Evolutionary conservation across 2,329 filamentous ascomycete genomes (phyloP).

Genomic region (Xylariaceae sp.): DNA sequence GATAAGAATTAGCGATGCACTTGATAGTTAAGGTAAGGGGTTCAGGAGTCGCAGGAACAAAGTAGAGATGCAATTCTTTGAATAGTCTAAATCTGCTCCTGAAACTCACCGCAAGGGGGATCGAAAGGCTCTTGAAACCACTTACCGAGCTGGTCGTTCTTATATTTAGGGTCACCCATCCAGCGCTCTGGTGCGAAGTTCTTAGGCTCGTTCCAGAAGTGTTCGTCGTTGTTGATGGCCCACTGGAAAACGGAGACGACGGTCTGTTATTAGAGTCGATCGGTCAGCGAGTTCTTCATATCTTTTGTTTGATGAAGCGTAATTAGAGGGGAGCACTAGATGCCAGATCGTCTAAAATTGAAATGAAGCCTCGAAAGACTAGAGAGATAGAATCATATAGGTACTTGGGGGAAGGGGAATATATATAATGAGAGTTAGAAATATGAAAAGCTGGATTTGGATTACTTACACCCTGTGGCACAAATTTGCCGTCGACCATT

Average conservation of each 20-base stretch:
- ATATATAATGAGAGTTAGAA: too few species aligned
- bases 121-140: neutral
- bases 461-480: conserved; percentile 36
- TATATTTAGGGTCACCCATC: conserved; percentile 40
- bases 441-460: too few species aligned
- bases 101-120: neutral
- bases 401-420: too few species aligned
- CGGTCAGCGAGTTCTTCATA: neutral
- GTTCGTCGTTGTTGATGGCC: conserved; percentile 44
- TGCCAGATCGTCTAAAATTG: too few species aligned
- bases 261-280: conserved; percentile 35
- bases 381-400: neutral
- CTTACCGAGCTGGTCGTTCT: conserved; percentile 41
- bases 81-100: neutral
- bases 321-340: too few species aligned
- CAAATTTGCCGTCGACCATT: conserved; percentile 31
- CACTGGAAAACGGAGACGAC: conserved; percentile 46
- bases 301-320: too few species aligned
- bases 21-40: neutral
- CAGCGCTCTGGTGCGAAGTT: conserved; percentile 50
- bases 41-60: neutral
- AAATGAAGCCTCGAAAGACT: neutral
- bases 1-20: neutral
- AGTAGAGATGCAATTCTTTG: too few species aligned
- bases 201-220: conserved; percentile 46